Percentiles rank a stretch among this genome's conserved stretches.
phyloP scores from a whole-genome alignment of 768 basidiomycete genomes.

The Lactifluus volemus region DNA sequence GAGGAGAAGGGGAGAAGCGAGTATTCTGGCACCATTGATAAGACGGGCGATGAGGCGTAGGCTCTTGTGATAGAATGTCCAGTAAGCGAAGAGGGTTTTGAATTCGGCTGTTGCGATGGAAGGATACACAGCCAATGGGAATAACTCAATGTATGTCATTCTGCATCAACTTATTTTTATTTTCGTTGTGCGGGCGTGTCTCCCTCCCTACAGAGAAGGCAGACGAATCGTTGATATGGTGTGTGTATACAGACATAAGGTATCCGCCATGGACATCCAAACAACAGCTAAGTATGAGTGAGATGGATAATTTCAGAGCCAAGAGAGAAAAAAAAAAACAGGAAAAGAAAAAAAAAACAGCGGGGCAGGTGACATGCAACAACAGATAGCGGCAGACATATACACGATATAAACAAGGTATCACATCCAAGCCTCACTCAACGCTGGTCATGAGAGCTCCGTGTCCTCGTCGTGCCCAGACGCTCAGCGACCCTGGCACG shows the following conservation, averaged over 20 bases:
- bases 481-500: constrained; percentile 65
- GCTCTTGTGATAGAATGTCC: constrained; percentile 41
- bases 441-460: constrained; percentile 15
- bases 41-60: constrained; percentile 74
- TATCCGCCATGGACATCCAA: constrained; percentile 17
- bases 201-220: neutral
- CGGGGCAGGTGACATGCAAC: constrained; percentile 11
- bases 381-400: constrained; percentile 18
- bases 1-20: no score
- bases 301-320: constrained; percentile 17
- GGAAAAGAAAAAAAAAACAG: neutral
- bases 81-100: constrained; percentile 7
- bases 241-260: constrained; percentile 17
- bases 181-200: neutral
- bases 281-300: constrained; percentile 18
- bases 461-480: constrained; percentile 18
- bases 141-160: neutral
- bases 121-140: neutral
- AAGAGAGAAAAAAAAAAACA: constrained; percentile 9
- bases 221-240: neutral
- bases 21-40: no score
- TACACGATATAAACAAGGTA: constrained; percentile 18
- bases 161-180: constrained; percentile 1
- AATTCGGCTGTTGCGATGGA: constrained; percentile 13
- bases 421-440: neutral